Conservation (phyloP, 805 yeast genomes). For the Yamadazyma tumulicola region DNA sequence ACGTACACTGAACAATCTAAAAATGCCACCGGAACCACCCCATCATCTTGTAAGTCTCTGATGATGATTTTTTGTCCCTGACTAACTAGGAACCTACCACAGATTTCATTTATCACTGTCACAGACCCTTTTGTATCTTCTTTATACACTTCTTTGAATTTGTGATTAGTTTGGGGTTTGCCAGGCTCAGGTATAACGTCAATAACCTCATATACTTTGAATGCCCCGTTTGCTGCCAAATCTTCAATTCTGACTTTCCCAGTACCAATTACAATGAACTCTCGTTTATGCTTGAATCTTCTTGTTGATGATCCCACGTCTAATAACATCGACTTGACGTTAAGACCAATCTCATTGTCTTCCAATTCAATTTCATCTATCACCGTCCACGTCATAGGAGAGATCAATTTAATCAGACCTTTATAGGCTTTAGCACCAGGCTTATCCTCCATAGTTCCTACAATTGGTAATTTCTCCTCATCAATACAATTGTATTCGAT, state of each 20-base stretch:
- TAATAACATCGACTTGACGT: constrained; percentile 51
- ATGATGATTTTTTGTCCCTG: constrained; percentile 85
- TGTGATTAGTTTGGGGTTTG: constrained; percentile 76
- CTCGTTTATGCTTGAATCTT: constrained; percentile 50
- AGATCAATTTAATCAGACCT: constrained; percentile 61
- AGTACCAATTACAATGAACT: constrained; percentile 75
- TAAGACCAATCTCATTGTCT: constrained; percentile 63
- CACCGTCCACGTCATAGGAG: constrained; percentile 73
- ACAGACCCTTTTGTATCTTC: constrained; percentile 85
- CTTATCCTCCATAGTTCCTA: constrained; percentile 50
- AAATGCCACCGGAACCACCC: constrained; percentile 92
- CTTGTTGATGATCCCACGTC: constrained; percentile 43
- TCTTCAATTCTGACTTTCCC: constrained; percentile 77
- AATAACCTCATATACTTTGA: constrained; percentile 68
- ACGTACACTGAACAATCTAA: constrained; percentile 80
- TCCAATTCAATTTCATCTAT: constrained; percentile 67
- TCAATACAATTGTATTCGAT: constrained; percentile 64
- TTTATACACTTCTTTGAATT: constrained; percentile 64
- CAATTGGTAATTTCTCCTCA: constrained; percentile 66
- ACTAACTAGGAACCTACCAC: constrained; percentile 77
- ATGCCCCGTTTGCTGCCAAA: constrained; percentile 72
- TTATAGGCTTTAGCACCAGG: constrained; percentile 56
- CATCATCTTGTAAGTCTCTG: constrained; percentile 81
- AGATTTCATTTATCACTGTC: constrained; percentile 68
- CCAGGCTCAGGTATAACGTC: constrained; percentile 89